A percentile compares a stretch with the other conserved stretches of the same genome.
Conservation (phyloP, 2,329 filamentous ascomycete genomes). For the Pleurostoma richardsiae region DNA sequence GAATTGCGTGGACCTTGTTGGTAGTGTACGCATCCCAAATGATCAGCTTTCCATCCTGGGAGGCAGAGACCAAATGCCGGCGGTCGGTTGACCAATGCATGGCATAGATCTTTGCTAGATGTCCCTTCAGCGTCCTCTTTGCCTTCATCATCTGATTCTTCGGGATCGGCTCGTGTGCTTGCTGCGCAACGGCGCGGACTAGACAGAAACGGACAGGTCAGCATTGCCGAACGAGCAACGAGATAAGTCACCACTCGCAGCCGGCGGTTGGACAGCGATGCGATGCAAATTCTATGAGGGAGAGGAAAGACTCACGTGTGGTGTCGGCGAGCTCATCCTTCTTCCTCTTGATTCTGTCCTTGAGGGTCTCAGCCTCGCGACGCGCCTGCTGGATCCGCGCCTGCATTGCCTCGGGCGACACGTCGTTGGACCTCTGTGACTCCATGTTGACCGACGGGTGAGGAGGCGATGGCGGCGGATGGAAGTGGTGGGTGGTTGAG, state of each 20-base stretch:
- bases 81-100: slow-evolving; percentile 99
- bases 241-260: background rate
- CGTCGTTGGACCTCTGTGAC: slow-evolving; percentile 53
- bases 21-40: slow-evolving; percentile 99
- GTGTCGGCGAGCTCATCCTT: slow-evolving; percentile 99
- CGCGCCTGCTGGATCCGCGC: slow-evolving; percentile 87
- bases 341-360: slow-evolving; percentile 99
- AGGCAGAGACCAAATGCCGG: slow-evolving; percentile 93
- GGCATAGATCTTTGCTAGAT: slow-evolving; percentile 98
- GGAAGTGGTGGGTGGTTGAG: background rate
- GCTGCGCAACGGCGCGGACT: slow-evolving; percentile 91
- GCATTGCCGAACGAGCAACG: slow-evolving; percentile 1
- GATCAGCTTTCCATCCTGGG: slow-evolving; percentile 98
- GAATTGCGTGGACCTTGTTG: slow-evolving; percentile 99
- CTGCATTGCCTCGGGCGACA: slow-evolving; percentile 78
- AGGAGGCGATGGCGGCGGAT: background rate
- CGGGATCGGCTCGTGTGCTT: slow-evolving; percentile 87
- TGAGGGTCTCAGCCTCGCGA: slow-evolving; percentile 94
- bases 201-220: slow-evolving; percentile 17
- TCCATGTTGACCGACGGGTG: slow-evolving; percentile 41
- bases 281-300: slow-evolving; percentile 2
- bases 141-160: slow-evolving; percentile 94
- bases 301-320: slow-evolving; percentile 66
- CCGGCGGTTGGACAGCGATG: slow-evolving; percentile 7
- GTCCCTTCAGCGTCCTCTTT: slow-evolving; percentile 93